Evolutionary conservation across 164 flowering plant genomes (phyloP).

Genomic region (Amborella trichopoda): DNA sequence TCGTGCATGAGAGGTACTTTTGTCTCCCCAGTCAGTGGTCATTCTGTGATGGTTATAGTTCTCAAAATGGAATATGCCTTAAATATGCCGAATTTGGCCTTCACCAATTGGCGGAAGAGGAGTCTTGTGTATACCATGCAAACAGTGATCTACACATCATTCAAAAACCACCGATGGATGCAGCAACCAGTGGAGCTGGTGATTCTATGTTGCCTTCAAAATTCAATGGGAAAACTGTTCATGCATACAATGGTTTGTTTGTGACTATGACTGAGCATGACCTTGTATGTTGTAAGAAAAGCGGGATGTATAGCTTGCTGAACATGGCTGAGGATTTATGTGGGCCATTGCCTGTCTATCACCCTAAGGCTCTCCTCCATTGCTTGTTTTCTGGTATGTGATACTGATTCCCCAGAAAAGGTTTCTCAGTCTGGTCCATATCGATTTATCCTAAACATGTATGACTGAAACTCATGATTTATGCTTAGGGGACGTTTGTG

Average conservation of each 20-base stretch:
- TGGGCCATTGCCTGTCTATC: constrained; percentile 59
- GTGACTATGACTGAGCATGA: constrained; percentile 13
- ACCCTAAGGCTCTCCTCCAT: constrained; percentile 59
- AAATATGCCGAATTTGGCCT: constrained; percentile 4
- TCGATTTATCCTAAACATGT: no score
- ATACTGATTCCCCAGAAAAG: not conserved
- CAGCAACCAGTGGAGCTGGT: constrained; percentile 7
- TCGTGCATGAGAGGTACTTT: constrained; percentile 52
- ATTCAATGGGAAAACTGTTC: constrained; percentile 12
- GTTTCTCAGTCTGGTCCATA: no score
- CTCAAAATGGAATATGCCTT: constrained; percentile 7
- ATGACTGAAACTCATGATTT: no score
- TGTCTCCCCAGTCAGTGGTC: constrained; percentile 48
- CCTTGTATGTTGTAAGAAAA: constrained; percentile 10
- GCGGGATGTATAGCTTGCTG: constrained; percentile 30
- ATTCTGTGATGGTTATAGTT: no score
- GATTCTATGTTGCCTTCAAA: constrained; percentile 7
- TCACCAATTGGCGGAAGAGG: constrained; percentile 6
- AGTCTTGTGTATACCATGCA: constrained; percentile 15
- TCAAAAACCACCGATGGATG: constrained; percentile 13
- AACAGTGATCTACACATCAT: constrained; percentile 14
- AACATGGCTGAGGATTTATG: constrained; percentile 40
- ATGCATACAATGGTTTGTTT: constrained; percentile 8
- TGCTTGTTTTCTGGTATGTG: constrained; percentile 64
- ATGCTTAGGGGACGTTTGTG: no score